A percentile compares a stretch with the other conserved stretches of the same genome.
Evolutionary conservation across 176 grass and related monocot species (phyloP).

Genomic region (Lolium multiflorum): DNA sequence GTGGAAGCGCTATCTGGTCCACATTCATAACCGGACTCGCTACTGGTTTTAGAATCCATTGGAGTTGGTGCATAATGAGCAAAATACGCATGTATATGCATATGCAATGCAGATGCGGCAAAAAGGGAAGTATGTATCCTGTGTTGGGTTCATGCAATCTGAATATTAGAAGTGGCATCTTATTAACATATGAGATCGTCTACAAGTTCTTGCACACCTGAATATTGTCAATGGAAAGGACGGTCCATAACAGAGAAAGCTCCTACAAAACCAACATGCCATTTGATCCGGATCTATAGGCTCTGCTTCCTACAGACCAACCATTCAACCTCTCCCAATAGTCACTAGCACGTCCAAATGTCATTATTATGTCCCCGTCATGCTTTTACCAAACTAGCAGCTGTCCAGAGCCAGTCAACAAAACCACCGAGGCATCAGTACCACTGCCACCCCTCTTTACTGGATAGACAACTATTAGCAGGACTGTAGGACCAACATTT

Average conservation of each 20-base stretch:
- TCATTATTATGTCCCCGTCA: slow-evolving; percentile 49
- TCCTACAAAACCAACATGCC: slow-evolving; percentile 8
- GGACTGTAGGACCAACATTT: slow-evolving; percentile 29
- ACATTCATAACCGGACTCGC: neutral
- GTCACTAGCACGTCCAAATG: slow-evolving; percentile 41
- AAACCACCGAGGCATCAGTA: slow-evolving; percentile 52
- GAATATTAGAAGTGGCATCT: neutral
- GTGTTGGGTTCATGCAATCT: neutral
- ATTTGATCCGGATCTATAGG: slow-evolving; percentile 43
- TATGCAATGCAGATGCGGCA: neutral
- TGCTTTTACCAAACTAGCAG: slow-evolving; percentile 55
- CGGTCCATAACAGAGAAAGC: slow-evolving; percentile 16
- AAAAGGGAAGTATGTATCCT: neutral
- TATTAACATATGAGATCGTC: neutral
- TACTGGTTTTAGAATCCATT: neutral
- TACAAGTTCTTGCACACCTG: neutral
- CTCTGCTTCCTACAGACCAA: slow-evolving; percentile 52
- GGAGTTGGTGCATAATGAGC: neutral
- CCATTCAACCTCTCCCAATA: slow-evolving; percentile 44
- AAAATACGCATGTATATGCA: no score
- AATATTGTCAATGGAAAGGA: slow-evolving; percentile 26
- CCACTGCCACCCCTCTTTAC: slow-evolving; percentile 43
- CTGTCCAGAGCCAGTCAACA: slow-evolving; percentile 47
- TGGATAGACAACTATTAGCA: slow-evolving; percentile 44
- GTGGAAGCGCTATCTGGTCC: neutral